Base-by-base conservation (phyloP, 1,284 basidiomycete species). In the Megacollybia platyphylla region DNA sequence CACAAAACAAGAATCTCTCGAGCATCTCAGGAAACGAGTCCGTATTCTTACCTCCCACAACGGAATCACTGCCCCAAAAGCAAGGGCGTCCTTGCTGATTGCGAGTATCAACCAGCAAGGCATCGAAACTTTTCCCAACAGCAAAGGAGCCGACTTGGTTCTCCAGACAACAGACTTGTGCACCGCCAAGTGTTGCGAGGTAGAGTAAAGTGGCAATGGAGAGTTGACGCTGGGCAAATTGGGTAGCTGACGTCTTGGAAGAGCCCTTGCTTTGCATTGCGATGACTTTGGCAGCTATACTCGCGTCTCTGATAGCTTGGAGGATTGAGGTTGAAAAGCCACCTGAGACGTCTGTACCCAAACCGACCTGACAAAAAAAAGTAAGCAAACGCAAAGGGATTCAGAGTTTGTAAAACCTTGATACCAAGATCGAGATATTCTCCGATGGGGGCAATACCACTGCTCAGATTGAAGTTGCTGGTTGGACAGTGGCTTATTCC, bases 401-500 rank as follows among this genome's bases (percentile, higher is more conserved):
- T n/a, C 38, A 41, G 27, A 32, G 17, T 9, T 36, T 24, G 2
- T 61, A 15, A 45, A 45, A 87, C 87, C 70, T 96, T 94, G 58
- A 97, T 75, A 0, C 88, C 90, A 43, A 63, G 64, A 57, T 94
- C 88, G 17, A 96, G 68, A 60, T 87, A 79, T 51, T 73, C 66
- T 3, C 85, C 86, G 7, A 97, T 75, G 17, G 73, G 74, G 1
- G 89, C 85, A 20, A 86, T 71, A 4, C 93, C 93, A 48, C 86
- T 90, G 34, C 81, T 73, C 44, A 97, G 57, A 62, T 96, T 87
- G 57, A 94, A 84, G 58, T 97, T 98, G 54, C 85, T 90, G 29
- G 82, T 85, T 11, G 94, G 93, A 57, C 93, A 97, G 60, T 97
- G 94, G 50, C 85, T 85, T 36, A 97, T 68, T 8, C 93, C 93